A percentile compares a stretch with the other conserved stretches of the same genome.
Conservation (phyloP, 495 filamentous ascomycete genomes). For the Daldinia decipiens region DNA sequence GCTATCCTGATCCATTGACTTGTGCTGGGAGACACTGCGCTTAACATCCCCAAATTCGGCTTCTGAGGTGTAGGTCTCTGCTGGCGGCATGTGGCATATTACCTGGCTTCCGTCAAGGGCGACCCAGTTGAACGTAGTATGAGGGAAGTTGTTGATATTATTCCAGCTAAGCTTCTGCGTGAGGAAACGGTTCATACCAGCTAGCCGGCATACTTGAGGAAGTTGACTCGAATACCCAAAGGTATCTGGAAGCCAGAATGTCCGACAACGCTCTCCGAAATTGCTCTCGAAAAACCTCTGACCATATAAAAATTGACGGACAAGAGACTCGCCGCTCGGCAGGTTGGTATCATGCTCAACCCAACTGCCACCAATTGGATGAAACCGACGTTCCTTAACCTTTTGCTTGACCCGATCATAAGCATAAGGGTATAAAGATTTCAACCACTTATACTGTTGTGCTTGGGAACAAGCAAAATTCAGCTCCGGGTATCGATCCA, state of each 20-base stretch:
- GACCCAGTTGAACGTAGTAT: conserved; percentile 99
- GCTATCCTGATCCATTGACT: conserved; percentile 89
- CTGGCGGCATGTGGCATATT: conserved; percentile 94
- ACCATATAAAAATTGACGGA: conserved; percentile 94
- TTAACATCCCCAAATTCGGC: conserved; percentile 96
- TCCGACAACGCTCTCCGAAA: conserved; percentile 87
- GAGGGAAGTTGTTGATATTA: conserved; percentile 99
- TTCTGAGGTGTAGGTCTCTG: conserved; percentile 93
- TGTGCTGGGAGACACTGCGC: conserved; percentile 90
- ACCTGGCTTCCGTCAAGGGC: conserved; percentile 94
- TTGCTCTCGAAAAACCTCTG: conserved; percentile 94
- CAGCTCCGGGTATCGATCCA: conserved; percentile 94
- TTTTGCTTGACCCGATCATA: conserved; percentile 91
- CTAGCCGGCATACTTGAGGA: conserved; percentile 88
- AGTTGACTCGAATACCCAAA: conserved; percentile 97
- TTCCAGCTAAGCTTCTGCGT: conserved; percentile 95
- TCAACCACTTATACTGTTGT: conserved; percentile 98
- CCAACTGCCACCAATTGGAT: conserved; percentile 97
- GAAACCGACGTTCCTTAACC: conserved; percentile 89
- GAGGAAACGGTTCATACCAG: conserved; percentile 95
- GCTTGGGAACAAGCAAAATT: conserved; percentile 92
- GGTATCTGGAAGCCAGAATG: conserved; percentile 98
- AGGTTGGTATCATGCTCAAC: conserved; percentile 99
- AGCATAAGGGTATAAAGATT: conserved; percentile 84
- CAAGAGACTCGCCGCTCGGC: conserved; percentile 92